Percentiles rank a stretch among this genome's conserved stretches.
Conservation (phyloP, 169 alveolate species). For the Plasmodium sp. region DNA sequence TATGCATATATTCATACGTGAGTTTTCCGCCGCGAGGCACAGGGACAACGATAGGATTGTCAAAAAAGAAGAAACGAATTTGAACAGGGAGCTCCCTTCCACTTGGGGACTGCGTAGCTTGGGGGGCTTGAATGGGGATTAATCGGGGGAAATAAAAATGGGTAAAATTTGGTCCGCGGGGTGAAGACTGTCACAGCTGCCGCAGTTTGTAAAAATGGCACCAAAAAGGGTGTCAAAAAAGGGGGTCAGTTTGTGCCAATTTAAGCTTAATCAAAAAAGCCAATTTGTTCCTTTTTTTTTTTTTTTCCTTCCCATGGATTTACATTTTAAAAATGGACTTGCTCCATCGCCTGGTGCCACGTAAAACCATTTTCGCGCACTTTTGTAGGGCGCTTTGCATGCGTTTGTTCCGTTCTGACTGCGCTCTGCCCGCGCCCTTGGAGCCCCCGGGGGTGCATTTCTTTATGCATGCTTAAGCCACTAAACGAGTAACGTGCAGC, state of each 20-base stretch:
- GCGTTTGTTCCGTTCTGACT: not conserved
- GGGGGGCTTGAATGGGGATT: not conserved
- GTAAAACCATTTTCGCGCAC: not conserved
- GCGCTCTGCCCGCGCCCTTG: not conserved
- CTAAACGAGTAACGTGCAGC: not conserved
- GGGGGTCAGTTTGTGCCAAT: not conserved
- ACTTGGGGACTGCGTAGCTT: not conserved
- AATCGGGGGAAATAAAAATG: not conserved
- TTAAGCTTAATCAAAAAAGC: not conserved
- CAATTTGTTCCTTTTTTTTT: not conserved
- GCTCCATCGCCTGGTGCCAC: not conserved
- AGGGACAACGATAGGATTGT: not conserved
- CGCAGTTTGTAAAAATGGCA: not conserved
- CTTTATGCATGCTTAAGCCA: not conserved
- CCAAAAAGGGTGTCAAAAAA: not conserved
- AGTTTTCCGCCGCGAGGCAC: not conserved
- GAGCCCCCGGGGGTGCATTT: not conserved
- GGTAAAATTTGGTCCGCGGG: not conserved
- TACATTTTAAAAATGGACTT: no score
- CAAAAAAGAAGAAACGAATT: not conserved
- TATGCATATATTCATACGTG: not conserved
- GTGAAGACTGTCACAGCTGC: not conserved
- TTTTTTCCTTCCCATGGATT: not conserved
- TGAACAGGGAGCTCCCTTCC: not conserved
- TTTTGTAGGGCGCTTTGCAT: not conserved